Percentiles rank a stretch among this genome's conserved stretches.
These are phyloP conservation scores for Colletotrichum endophyticum DNA, from an alignment of 2,329 filamentous ascomycete species.

Conservation along the genomic window DNA sequence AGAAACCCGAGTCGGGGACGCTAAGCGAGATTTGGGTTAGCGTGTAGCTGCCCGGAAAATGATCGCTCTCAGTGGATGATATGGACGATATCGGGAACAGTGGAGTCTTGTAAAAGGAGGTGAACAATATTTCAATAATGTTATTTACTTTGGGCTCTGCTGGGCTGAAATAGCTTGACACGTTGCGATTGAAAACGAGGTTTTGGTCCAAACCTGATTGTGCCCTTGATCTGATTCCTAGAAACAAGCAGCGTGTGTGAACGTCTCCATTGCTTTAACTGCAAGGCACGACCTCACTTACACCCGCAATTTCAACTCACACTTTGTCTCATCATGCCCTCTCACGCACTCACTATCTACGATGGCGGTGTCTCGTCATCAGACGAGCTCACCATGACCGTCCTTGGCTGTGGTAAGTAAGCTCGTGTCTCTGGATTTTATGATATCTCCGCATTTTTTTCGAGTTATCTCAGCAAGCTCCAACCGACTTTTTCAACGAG, in stretches of 20 bases:
- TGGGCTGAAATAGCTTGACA: background rate
- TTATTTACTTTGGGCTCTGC: background rate
- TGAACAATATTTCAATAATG: constrained; percentile 6
- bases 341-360: constrained; percentile 31
- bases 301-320: background rate
- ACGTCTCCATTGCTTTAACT: background rate
- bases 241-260: background rate
- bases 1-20: background rate
- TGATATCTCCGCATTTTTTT: background rate
- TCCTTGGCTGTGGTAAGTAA: constrained; percentile 79
- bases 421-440: background rate
- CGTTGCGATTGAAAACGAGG: background rate
- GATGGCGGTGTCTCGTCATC: constrained; percentile 28
- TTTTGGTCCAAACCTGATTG: background rate
- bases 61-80: constrained; percentile 5
- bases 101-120: constrained; percentile 12
- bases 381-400: constrained; percentile 71
- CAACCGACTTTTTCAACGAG: background rate
- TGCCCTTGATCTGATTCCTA: background rate
- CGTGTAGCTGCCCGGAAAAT: background rate
- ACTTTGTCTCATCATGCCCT: constrained; percentile 26
- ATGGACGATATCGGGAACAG: constrained; percentile 15
- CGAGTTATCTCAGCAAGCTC: background rate
- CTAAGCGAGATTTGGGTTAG: background rate
- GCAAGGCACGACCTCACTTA: constrained; percentile 6